Evolutionary conservation across 2,329 filamentous ascomycete species (phyloP).

Genomic region (Xylaria sp.): DNA sequence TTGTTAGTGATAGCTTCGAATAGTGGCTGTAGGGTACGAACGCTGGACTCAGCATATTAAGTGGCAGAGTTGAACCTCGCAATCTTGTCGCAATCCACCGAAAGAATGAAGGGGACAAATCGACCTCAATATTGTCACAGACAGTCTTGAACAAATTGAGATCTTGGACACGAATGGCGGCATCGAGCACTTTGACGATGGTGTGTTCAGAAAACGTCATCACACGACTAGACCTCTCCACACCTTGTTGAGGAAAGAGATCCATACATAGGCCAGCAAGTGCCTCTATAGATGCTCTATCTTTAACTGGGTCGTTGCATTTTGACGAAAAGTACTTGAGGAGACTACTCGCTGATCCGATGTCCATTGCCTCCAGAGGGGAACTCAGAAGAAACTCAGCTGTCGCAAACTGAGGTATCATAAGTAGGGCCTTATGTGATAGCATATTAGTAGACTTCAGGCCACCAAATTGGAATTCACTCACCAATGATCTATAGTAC

Average conservation of each 20-base stretch:
- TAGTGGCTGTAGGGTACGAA: not conserved
- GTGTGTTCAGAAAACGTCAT: conserved; percentile 3
- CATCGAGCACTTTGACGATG: conserved; percentile 9
- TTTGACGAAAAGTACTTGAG: conserved; percentile 9
- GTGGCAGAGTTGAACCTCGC: not conserved
- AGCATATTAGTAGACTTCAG: not conserved
- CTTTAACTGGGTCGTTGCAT: not conserved
- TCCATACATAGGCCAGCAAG: not conserved
- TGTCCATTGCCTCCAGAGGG: not conserved
- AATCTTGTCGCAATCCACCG: not conserved
- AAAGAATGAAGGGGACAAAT: conserved; percentile 12
- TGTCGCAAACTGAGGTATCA: conserved; percentile 8
- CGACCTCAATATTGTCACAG: conserved; percentile 7
- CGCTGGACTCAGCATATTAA: conserved; percentile 3
- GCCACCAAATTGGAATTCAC: not conserved
- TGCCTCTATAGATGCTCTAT: not conserved
- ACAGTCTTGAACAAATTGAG: conserved; percentile 4
- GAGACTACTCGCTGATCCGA: not conserved
- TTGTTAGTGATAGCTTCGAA: not conserved
- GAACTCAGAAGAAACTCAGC: not conserved
- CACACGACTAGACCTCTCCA: not conserved
- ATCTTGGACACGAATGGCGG: not conserved
- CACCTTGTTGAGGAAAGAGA: conserved; percentile 1
- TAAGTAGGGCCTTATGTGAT: conserved; percentile 10
- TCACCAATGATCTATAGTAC: conserved; percentile 16